Percentiles rank a stretch among this genome's conserved stretches.
Conservation (phyloP, 306 rosid species). For the Vigna angularis region DNA sequence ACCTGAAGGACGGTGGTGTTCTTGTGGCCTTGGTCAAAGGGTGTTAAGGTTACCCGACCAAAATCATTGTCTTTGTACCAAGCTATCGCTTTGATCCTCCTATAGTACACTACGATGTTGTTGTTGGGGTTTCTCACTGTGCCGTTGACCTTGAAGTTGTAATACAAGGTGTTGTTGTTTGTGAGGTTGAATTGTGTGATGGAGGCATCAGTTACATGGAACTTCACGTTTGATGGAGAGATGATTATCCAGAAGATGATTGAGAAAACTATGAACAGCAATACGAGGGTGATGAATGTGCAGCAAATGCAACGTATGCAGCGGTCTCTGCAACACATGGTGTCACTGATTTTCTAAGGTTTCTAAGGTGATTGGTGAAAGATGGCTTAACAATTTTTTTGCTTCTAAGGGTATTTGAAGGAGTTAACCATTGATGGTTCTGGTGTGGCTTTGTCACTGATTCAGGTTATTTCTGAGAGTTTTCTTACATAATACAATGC, state of each 20-base stretch:
- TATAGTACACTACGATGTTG: conserved; percentile 31
- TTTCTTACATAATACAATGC: too few relatives aligned
- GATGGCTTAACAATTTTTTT: too few relatives aligned
- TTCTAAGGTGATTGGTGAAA: too few relatives aligned
- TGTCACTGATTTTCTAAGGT: too few relatives aligned
- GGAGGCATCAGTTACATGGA: conserved; percentile 39
- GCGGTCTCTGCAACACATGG: too few relatives aligned
- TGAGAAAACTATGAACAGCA: not conserved
- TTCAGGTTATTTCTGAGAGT: too few relatives aligned
- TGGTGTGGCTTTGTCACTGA: too few relatives aligned
- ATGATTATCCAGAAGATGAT: conserved; percentile 14
- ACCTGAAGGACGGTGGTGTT: conserved; percentile 44
- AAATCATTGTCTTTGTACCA: conserved; percentile 45
- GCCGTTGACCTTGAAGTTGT: conserved; percentile 45
- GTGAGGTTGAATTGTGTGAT: conserved; percentile 51
- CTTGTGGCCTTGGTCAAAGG: conserved; percentile 52
- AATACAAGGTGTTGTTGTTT: conserved; percentile 40
- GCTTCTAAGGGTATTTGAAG: too few relatives aligned
- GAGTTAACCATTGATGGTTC: too few relatives aligned
- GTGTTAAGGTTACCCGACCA: conserved; percentile 25
- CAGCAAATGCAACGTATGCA: not conserved
- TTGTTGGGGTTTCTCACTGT: conserved; percentile 50
- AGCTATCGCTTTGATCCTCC: conserved; percentile 29
- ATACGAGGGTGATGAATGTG: not conserved
- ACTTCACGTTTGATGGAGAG: conserved; percentile 39